These are phyloP conservation scores for Murraya paniculata DNA, from an alignment of 345 rosid genomes.

Conservation along the genomic window DNA sequence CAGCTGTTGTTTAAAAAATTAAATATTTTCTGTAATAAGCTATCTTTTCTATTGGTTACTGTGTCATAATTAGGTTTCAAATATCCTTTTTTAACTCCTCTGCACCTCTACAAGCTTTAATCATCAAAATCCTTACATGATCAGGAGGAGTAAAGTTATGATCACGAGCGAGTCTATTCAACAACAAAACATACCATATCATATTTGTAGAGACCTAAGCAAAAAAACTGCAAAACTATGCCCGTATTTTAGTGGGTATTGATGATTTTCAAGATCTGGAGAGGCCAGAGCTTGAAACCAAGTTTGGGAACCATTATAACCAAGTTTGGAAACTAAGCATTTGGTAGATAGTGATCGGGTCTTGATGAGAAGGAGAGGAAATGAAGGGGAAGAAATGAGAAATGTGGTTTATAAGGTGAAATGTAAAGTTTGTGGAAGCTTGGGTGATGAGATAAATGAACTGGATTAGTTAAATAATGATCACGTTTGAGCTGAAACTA, in stretches of 20 bases:
- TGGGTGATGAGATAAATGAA: background rate
- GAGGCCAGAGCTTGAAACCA: constrained; percentile 56
- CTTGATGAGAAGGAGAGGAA: constrained; percentile 24
- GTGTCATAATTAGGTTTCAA: constrained; percentile 9
- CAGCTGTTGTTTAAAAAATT: too few relatives aligned
- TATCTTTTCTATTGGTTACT: too few relatives aligned
- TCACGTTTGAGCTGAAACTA: too few relatives aligned
- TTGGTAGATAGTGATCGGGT: constrained; percentile 5
- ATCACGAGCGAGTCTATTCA: constrained; percentile 48
- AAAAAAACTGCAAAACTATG: constrained; percentile 36
- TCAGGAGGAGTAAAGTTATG: constrained; percentile 38
- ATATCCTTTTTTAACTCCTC: constrained; percentile 41
- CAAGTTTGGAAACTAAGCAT: constrained; percentile 18
- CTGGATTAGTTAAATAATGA: background rate
- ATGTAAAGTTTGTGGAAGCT: background rate
- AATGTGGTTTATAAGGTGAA: constrained; percentile 4
- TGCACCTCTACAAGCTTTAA: constrained; percentile 45
- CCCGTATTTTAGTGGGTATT: constrained; percentile 30
- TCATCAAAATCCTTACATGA: constrained; percentile 55
- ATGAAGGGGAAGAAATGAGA: background rate
- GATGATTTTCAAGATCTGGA: constrained; percentile 44
- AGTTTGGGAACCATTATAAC: constrained; percentile 14
- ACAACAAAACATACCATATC: constrained; percentile 40
- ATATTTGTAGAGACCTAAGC: constrained; percentile 54
- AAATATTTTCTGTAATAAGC: too few relatives aligned